These are phyloP conservation scores for Crucibulum laeve DNA, from an alignment of 768 basidiomycete species.

Conservation along the genomic window DNA sequence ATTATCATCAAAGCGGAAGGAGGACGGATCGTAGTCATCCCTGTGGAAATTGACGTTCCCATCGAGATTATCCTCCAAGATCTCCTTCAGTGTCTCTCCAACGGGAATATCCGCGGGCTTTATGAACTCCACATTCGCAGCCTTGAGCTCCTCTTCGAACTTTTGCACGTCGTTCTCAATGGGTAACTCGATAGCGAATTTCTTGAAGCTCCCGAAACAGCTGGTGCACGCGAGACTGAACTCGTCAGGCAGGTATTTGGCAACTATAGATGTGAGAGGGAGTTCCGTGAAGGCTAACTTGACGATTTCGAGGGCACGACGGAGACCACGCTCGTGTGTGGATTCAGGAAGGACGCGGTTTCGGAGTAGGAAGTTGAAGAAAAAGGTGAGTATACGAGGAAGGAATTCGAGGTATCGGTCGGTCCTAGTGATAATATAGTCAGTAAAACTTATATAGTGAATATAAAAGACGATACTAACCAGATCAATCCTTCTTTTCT, in stretches of 20 bases:
- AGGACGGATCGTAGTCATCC: slow-evolving; percentile 6
- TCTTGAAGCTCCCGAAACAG: slow-evolving; percentile 28
- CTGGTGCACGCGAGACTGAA: slow-evolving; percentile 39
- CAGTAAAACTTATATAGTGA: not conserved
- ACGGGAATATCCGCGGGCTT: not conserved
- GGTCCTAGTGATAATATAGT: slow-evolving; percentile 24
- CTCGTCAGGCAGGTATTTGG: slow-evolving; percentile 2
- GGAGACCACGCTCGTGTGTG: slow-evolving; percentile 36
- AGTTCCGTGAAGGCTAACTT: slow-evolving; percentile 40
- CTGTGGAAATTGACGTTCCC: slow-evolving; percentile 23
- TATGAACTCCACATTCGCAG: slow-evolving; percentile 21
- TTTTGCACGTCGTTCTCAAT: slow-evolving; percentile 14
- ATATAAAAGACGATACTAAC: slow-evolving; percentile 22
- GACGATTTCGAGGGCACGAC: slow-evolving; percentile 37
- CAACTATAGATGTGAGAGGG: slow-evolving; percentile 8
- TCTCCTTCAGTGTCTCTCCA: not conserved
- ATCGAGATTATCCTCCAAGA: slow-evolving; percentile 8
- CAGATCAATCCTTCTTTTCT: slow-evolving; percentile 61
- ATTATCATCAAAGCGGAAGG: not conserved
- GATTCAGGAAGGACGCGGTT: slow-evolving; percentile 49
- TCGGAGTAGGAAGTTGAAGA: slow-evolving; percentile 56
- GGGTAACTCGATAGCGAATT: slow-evolving; percentile 1
- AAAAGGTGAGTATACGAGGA: slow-evolving; percentile 56
- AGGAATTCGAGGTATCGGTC: slow-evolving; percentile 43
- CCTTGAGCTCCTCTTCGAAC: slow-evolving; percentile 35